These are phyloP conservation scores for Capillidium rhysosporum DNA, from an alignment of 371 early-diverging fungal species.

Conservation along the genomic window DNA sequence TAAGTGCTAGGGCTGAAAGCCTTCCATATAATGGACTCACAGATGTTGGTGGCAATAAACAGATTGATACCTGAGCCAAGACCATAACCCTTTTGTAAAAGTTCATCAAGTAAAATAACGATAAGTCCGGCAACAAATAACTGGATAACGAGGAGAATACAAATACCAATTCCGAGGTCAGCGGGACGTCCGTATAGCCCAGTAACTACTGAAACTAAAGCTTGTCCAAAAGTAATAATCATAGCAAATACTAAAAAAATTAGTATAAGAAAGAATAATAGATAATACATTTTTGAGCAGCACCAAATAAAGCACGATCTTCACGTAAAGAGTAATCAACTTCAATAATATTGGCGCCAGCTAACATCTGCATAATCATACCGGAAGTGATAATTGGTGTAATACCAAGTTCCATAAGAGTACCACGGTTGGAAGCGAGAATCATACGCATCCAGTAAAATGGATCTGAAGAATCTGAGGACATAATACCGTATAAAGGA, in stretches of 20 bases:
- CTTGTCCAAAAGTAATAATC: constrained; percentile 94
- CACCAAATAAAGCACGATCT: constrained; percentile 95
- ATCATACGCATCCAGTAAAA: constrained; percentile 99
- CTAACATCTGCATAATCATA: constrained; percentile 98
- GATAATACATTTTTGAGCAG: constrained; percentile 92
- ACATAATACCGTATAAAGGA: constrained; percentile 99
- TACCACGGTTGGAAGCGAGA: constrained; percentile 98
- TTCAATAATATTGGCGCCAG: constrained; percentile 90
- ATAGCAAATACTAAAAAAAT: constrained; percentile 52
- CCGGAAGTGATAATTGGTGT: constrained; percentile 98
- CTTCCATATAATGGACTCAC: constrained; percentile 99
- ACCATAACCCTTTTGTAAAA: constrained; percentile 99
- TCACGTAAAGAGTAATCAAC: constrained; percentile 97
- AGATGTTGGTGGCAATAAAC: constrained; percentile 99
- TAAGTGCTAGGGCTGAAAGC: constrained; percentile 92
- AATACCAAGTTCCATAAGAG: constrained; percentile 99
- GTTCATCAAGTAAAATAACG: constrained; percentile 96
- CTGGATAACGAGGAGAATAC: constrained; percentile 87
- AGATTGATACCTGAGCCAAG: constrained; percentile 99
- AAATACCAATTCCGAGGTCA: constrained; percentile 85
- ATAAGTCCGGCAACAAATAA: constrained; percentile 93
- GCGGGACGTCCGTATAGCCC: constrained; percentile 96
- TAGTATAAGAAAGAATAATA: constrained; percentile 8
- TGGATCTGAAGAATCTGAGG: constrained; percentile 92
- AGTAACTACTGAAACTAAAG: constrained; percentile 91